Evolutionary conservation across 768 basidiomycete species (phyloP).

Genomic region (Tulasnella sp.): DNA sequence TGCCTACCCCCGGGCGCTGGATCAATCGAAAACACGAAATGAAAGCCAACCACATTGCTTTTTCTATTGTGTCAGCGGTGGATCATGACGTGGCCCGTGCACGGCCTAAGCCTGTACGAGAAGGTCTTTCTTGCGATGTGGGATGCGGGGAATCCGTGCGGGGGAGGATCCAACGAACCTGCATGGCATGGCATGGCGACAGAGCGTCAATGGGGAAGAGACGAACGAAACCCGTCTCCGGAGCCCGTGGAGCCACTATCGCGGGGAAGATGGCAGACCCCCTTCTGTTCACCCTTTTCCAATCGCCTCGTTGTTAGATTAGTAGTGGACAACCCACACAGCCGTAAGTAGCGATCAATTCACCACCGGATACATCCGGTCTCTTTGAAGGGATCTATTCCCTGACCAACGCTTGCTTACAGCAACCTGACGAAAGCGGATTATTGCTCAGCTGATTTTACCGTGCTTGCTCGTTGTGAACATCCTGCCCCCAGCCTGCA

Average conservation of each 20-base stretch:
- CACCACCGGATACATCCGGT: background rate
- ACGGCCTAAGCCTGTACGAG: background rate
- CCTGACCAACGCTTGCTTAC: background rate
- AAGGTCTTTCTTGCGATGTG: background rate
- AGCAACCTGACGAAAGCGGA: conserved; percentile 3
- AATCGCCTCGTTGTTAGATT: conserved; percentile 8
- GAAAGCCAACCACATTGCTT: conserved; percentile 5
- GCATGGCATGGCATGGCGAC: conserved; percentile 11
- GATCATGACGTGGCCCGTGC: conserved; percentile 10
- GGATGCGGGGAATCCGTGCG: conserved; percentile 7
- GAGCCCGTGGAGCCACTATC: conserved; percentile 4
- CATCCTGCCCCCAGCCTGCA: background rate
- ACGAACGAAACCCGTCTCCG: background rate
- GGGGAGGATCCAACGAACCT: background rate
- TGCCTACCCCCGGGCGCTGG: background rate
- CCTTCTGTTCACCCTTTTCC: background rate
- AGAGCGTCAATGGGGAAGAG: background rate
- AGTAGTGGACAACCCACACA: background rate
- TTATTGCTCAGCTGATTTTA: background rate
- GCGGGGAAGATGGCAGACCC: background rate
- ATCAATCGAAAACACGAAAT: background rate
- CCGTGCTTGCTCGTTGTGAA: background rate
- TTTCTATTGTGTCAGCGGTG: background rate
- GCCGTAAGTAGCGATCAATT: background rate
- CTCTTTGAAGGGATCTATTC: background rate